Evolutionary conservation across 306 rosid species (phyloP).

Genomic region (Quillaja saponaria): DNA sequence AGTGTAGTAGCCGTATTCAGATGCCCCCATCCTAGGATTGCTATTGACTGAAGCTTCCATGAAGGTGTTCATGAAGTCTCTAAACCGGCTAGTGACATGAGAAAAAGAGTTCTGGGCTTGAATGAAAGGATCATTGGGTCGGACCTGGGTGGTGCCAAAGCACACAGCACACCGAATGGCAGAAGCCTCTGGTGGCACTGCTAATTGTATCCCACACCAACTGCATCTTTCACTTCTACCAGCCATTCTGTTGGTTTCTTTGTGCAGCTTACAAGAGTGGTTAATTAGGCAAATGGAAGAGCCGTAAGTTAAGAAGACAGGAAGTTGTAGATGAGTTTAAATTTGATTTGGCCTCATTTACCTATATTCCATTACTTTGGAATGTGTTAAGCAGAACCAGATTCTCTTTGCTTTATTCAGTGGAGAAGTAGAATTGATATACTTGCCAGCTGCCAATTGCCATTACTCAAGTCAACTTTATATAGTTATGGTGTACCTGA

Average conservation of each 20-base stretch:
- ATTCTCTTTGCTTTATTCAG: conserved; percentile 29
- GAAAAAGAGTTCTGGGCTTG: conserved; percentile 32
- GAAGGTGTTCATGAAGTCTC: conserved; percentile 34
- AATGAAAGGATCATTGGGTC: conserved; percentile 21
- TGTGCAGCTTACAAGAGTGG: conserved; percentile 4
- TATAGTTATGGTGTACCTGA: too few relatives aligned
- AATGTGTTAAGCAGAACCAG: conserved; percentile 17
- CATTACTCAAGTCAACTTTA: not conserved
- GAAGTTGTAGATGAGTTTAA: not conserved
- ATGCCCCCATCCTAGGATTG: conserved; percentile 23
- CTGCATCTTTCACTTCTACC: too few relatives aligned
- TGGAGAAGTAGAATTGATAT: conserved; percentile 1
- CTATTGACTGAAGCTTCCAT: conserved; percentile 23
- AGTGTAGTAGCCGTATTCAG: not conserved
- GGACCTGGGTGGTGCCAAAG: conserved; percentile 35
- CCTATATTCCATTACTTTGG: not conserved
- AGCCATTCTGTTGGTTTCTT: conserved; percentile 13
- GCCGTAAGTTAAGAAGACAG: not conserved
- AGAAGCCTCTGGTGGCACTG: conserved; percentile 35
- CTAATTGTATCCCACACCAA: conserved; percentile 43
- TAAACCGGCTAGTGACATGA: conserved; percentile 30
- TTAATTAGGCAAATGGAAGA: not conserved
- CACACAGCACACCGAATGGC: conserved; percentile 42
- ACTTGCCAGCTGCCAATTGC: not conserved
- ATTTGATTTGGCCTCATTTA: conserved; percentile 4